Evolutionary conservation across 2,329 filamentous ascomycete genomes (phyloP), one percentile per base, ranked within the genome.

Genomic region (Cordyceps pruinosa): DNA sequence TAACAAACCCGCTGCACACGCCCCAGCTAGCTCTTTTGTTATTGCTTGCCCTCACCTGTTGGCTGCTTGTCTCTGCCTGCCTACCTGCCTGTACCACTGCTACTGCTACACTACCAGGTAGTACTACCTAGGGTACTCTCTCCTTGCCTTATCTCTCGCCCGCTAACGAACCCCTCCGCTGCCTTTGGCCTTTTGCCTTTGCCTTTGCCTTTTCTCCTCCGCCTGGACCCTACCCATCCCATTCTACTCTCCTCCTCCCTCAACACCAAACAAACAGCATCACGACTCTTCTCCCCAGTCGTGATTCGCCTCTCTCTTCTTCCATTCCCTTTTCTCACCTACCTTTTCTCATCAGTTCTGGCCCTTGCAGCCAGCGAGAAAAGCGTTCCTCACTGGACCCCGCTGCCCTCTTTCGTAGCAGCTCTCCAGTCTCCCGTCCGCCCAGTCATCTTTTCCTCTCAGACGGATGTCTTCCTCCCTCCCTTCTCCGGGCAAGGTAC

Each of bases 91-190:
- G n/a, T n/a, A n/a, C n/a, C n/a, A n/a, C n/a, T n/a, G n/a, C n/a
- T n/a, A n/a, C n/a, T n/a, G n/a, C n/a, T n/a, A n/a, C n/a, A n/a
- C n/a, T n/a, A n/a, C n/a, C n/a, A n/a, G n/a, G 19, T 37, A 32
- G 35, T 52, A 37, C 49, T 28, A 44, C 48, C 15, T 26, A 6
- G 10, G 23, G 15, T 26, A 12, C n/a, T 32, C 19, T 44, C 23
- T 45, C 52, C 51, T 53, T n/a, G n/a, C 50, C 50, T 56, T 56
- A 56, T 56, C 53, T 41, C 23, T 25, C 23, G 17, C 42, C 44
- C 44, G 53, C 53, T 56, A 56, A 56, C 53, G 45, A 56, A 48
- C 53, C 53, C 53, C 53, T 56, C 53, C 45, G 53, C 53, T 56
- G 32, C 44, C 35, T 48, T 32, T 48, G n/a, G n/a, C n/a, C n/a